phyloP scores from a whole-genome alignment of 768 basidiomycete genomes.

The Boletus vinaceobasis region DNA sequence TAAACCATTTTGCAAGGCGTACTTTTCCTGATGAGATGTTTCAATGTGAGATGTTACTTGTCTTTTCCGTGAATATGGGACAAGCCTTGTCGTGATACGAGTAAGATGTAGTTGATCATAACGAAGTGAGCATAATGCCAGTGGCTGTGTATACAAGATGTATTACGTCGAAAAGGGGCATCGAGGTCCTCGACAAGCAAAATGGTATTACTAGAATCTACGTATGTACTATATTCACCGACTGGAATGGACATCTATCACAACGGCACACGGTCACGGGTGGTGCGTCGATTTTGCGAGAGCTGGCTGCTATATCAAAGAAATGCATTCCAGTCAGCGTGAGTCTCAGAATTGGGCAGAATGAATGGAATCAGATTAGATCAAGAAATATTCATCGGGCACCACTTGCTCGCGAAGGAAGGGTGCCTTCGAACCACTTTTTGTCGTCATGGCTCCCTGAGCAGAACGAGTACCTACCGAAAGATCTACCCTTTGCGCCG shows the following conservation, averaged over 20 bases:
- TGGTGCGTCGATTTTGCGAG: not conserved
- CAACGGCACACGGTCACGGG: not conserved
- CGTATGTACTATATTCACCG: not conserved
- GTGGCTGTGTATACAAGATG: constrained; percentile 26
- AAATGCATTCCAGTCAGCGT: constrained; percentile 11
- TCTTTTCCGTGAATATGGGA: constrained; percentile 10
- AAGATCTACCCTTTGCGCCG: constrained; percentile 15
- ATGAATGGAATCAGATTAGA: constrained; percentile 77
- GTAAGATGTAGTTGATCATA: constrained; percentile 92
- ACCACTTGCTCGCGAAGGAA: constrained; percentile 35
- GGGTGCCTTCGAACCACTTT: constrained; percentile 73
- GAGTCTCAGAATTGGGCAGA: not conserved
- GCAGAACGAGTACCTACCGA: constrained; percentile 17
- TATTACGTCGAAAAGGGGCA: not conserved
- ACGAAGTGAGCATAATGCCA: constrained; percentile 1
- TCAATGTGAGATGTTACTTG: constrained; percentile 9
- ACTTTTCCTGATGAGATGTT: constrained; percentile 66
- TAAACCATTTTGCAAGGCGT: constrained; percentile 94
- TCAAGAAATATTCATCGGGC: constrained; percentile 73
- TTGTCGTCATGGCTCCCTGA: constrained; percentile 57
- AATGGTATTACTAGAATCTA: constrained; percentile 2
- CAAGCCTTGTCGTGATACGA: constrained; percentile 88
- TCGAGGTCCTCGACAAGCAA: not conserved
- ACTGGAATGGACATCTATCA: not conserved
- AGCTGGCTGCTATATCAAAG: not conserved